Evolutionary conservation across 371 early-diverging fungal genomes (phyloP), one percentile per base, ranked within the genome.

Genomic region (Thermomucor indicae-seudaticae): DNA sequence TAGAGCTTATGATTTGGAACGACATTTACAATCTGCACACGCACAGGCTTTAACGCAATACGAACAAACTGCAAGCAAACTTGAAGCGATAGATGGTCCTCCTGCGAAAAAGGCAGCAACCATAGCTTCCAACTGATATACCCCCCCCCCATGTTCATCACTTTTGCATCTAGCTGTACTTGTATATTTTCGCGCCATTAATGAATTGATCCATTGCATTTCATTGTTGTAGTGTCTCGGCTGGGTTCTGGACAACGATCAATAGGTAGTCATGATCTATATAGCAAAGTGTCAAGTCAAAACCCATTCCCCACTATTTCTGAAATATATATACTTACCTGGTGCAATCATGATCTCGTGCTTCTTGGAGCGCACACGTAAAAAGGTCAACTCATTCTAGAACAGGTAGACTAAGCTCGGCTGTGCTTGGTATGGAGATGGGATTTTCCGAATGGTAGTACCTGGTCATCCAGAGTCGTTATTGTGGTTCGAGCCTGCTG

Each of bases 281-380:
- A 28, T 23, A 37, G 4, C 5, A 37, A 3, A 37, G 11, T 5
- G 11, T 4, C 5, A 37, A 4, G 37, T 37, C 11, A 37, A 16
- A 16, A 14, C 37, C 19, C 3, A 10, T 37, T 19, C 5, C 19
- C 14, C 19, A 19, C 32, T 14, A 19, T 12, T 24, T 43, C 30
- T 17, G n/a, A 19, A 23, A 23, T 16, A 19, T 34, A n/a, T 16
- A 44, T 19, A 28, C 58, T 47, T 78, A 89, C 91, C 89, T 41
- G 94, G 93, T 4, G 93, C 90, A 11, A 96, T 81, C 93, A 96
- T 92, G 43, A 96, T 88, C 67, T 96, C 96, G 63, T 94, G 92
- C 58, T 91, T 91, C 68, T 91, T 93, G 11, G 93, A 91, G 37
- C 96, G 76, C 24, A 96, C 84, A 42, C 96, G 79, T 49, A 96